Evolutionary conservation across 257 asterid genomes (phyloP), one percentile per base, ranked within the genome.

Genomic region (Nicotiana otophora): DNA sequence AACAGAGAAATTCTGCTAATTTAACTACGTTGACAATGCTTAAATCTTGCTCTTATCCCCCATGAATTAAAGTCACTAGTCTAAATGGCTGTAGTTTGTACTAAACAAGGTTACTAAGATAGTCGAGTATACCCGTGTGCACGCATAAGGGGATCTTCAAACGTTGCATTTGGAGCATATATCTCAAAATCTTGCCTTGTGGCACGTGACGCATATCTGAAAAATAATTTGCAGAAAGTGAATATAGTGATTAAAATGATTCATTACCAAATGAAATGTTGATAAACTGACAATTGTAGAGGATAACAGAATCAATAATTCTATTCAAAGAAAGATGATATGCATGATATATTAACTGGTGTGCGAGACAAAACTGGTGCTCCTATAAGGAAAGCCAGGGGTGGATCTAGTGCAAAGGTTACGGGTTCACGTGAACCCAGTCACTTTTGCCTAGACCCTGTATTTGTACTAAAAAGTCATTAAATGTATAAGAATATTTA

Each of bases 131-230:
- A 95, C 99, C 99, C 98, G 3, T 87, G 90, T 36, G 98, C 98
- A 74, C 92, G 84, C 97, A 91, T 92, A 75, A 95, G 95, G 5
- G 98, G 99, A 82, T 95, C 99, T 88, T 93, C 98, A 74, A 95
- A 95, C 80, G 91, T 92, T 76, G 99, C 99, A 81, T 89, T 63
- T 15, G 91, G 90, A 15, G 93, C 93, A 83, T 95, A 93, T 20
- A 95, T 95, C 79, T 95, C 97, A 79, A 92, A 95, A 87, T 95
- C 98, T 86, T 82, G 81, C 64, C 94, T 84, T 5, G 89, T 89
- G 76, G 94, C 98, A 51, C 86, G 87, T 1, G 98, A 91, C 67
- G 88, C 97, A 86, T 95, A 95, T 58, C 99, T 95, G 94, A 83
- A 82, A 87, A n/a, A 26, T 68, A 54, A 3, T 28, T 46, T 39